A percentile compares a stretch with the other conserved stretches of the same genome.
phyloP scores from a whole-genome alignment of 1,284 basidiomycete genomes.

The Schizopora paradoxa region DNA sequence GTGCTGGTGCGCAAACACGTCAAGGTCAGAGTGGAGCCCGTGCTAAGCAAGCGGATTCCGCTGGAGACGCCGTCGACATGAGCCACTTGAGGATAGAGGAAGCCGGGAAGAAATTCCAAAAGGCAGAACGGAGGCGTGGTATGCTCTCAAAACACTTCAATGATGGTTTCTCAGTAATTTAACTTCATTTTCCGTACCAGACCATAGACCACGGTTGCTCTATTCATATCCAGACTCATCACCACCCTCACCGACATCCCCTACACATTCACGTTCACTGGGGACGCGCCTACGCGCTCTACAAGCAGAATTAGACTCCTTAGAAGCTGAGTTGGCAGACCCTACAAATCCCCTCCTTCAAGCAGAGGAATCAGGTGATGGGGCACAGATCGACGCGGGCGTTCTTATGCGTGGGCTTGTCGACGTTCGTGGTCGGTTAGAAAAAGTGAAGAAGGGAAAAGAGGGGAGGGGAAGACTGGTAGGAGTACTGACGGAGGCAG shows the following conservation, averaged over 20 bases:
- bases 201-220: constrained; percentile 43
- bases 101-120: constrained; percentile 60
- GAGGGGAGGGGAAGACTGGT: constrained; percentile 66
- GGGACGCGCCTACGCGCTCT: constrained; percentile 57
- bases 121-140: constrained; percentile 58
- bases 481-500: constrained; percentile 38
- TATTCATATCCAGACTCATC: constrained; percentile 68
- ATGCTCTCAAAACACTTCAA: constrained; percentile 20
- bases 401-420: constrained; percentile 71
- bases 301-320: constrained; percentile 55
- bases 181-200: constrained; percentile 30
- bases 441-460: constrained; percentile 58
- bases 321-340: constrained; percentile 67
- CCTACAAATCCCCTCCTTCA: constrained; percentile 61
- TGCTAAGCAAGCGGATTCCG: constrained; percentile 31
- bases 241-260: constrained; percentile 29
- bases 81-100: constrained; percentile 50
- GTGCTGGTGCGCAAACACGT: constrained; percentile 34
- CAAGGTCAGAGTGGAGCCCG: constrained; percentile 25
- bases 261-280: constrained; percentile 42
- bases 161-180: constrained; percentile 1
- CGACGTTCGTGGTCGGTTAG: constrained; percentile 62
- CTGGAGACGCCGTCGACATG: constrained; percentile 46
- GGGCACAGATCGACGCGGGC: constrained; percentile 62
- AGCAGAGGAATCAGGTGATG: constrained; percentile 42